These are phyloP conservation scores for Fusarium algeriense DNA, from an alignment of 2,329 filamentous ascomycete species.

Conservation along the genomic window DNA sequence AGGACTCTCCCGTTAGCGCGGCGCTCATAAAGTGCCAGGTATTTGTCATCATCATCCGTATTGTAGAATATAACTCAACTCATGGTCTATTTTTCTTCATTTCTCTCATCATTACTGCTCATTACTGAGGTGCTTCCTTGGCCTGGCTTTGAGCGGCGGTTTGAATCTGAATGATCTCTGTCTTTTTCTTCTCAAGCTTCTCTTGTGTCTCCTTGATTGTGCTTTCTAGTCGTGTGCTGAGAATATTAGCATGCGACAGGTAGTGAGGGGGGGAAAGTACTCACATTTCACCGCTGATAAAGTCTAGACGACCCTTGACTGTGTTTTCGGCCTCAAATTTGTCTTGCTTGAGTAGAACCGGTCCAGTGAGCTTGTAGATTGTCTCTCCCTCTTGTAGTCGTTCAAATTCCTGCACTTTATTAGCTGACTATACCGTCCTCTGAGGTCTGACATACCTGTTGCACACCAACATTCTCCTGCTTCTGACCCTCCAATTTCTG, in stretches of 20 bases:
- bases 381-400: slow-evolving; percentile 82
- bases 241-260: slow-evolving; percentile 20
- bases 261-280: slow-evolving; percentile 48
- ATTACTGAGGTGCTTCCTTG: slow-evolving; percentile 43
- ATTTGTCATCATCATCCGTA: slow-evolving; percentile 40
- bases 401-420: slow-evolving; percentile 77
- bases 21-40: slow-evolving; percentile 32
- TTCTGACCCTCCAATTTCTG: slow-evolving; percentile 95
- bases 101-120: slow-evolving; percentile 24
- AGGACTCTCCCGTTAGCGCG: slow-evolving; percentile 27
- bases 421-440: slow-evolving; percentile 6
- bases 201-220: slow-evolving; percentile 68
- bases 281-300: slow-evolving; percentile 94
- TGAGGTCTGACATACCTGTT: slow-evolving; percentile 68
- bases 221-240: slow-evolving; percentile 58
- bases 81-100: slow-evolving; percentile 41
- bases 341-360: slow-evolving; percentile 94
- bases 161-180: slow-evolving; percentile 69
- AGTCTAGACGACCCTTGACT: slow-evolving; percentile 90
- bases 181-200: slow-evolving; percentile 70
- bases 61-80: slow-evolving; percentile 49
- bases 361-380: slow-evolving; percentile 96
- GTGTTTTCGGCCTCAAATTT: slow-evolving; percentile 89
- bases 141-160: slow-evolving; percentile 53
- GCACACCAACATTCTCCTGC: slow-evolving; percentile 90